Conservation (phyloP, 305 asterid species). For the Fraxinus velutina region DNA sequence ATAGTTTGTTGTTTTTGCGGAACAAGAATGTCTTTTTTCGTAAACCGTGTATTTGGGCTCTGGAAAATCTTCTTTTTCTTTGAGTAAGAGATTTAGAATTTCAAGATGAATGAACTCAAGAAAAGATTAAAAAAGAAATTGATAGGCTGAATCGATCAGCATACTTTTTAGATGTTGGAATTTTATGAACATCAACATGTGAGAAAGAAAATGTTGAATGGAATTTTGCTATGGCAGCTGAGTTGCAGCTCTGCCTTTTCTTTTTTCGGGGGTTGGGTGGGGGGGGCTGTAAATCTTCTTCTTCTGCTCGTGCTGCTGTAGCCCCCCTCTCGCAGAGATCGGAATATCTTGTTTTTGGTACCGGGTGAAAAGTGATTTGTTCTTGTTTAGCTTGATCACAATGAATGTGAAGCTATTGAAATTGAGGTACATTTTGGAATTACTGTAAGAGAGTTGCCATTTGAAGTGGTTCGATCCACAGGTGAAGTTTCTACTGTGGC, state of each 20-base stretch:
- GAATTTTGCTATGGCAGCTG: neutral
- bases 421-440: neutral
- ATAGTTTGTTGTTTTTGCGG: slow-evolving; percentile 18
- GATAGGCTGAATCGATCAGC: slow-evolving; percentile 14
- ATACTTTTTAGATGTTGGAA: neutral
- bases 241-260: neutral
- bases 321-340: neutral
- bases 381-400: neutral
- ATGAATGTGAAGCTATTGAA: slow-evolving; percentile 6
- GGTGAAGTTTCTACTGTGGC: neutral
- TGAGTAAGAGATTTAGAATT: slow-evolving; percentile 14
- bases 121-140: neutral
- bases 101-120: slow-evolving; percentile 15
- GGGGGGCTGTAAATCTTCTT: neutral
- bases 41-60: slow-evolving; percentile 2
- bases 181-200: neutral
- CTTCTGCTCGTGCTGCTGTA: neutral
- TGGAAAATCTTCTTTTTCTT: slow-evolving; percentile 8
- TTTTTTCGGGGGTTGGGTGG: neutral
- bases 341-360: neutral
- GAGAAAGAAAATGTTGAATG: slow-evolving; percentile 4
- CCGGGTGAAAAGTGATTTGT: neutral
- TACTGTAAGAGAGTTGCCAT: neutral
- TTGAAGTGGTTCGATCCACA: neutral
- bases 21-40: slow-evolving; percentile 16